Evolutionary conservation across 495 filamentous ascomycete genomes (phyloP), one percentile per base, ranked within the genome.

Genomic region (Penicillium ochrochloron): DNA sequence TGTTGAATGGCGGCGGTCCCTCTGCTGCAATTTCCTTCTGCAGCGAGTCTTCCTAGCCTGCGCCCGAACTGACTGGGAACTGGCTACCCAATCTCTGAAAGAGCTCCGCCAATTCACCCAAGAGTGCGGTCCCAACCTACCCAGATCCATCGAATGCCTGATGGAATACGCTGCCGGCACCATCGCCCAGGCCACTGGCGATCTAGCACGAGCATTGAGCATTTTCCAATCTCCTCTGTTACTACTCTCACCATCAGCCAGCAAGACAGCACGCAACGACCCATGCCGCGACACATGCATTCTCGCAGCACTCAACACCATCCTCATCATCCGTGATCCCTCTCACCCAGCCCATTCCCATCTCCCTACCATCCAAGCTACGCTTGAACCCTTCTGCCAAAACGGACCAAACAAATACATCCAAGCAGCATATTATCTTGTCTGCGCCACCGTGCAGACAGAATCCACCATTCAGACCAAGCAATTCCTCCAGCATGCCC

Each of bases 251-350:
- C 72, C 80, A 33, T 71, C 69, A 19, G 76, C 67, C 59, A 83
- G 70, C 62, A 75, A 69, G 48, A 77, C 75, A 65, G 65, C 75
- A 51, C 76, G 75, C 55, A 79, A 84, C 57, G 84, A 88, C 39
- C 78, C 88, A n/a, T 83, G 84, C 52, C 82, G 85, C 4, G 92
- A 97, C 64, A 78, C 96, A 21, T 80, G 88, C 10, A 85, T 96
- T 54, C 84, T 98, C 12, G 90, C 92, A 5, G 80, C 87, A 5
- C 84, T 99, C 62, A 98, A 96, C 75, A 84, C 84, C 25, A 76
- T 97, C 29, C 89, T 93, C 73, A 95, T 98, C 60, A 80, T 97
- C 65, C 91, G 93, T 51, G 79, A 88, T 41, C 84, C 85, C 9
- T 63, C 73, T 0, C 84, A 89, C 29, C 78, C 78, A 54, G 61